A percentile compares a stretch with the other conserved stretches of the same genome.
These are phyloP conservation scores for Epichloe sp. DNA, from an alignment of 2,329 filamentous ascomycete species.

Conservation along the genomic window DNA sequence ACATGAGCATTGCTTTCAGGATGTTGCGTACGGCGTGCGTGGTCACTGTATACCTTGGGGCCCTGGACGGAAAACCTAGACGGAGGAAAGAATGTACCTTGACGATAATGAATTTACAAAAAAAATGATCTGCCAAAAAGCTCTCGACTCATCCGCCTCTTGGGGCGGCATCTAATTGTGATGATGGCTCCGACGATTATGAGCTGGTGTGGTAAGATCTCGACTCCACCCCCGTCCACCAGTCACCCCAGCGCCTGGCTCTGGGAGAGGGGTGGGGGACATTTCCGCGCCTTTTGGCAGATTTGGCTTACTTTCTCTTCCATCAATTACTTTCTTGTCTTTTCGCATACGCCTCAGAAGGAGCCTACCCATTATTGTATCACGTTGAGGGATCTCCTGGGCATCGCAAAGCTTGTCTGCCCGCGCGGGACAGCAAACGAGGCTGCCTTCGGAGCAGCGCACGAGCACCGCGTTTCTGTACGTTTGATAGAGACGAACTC, in stretches of 20 bases:
- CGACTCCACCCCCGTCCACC: background rate
- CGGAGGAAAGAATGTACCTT: background rate
- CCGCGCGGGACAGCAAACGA: background rate
- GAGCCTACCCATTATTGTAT: no score
- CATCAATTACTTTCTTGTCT: no score
- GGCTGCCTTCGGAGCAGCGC: background rate
- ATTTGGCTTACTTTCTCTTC: background rate
- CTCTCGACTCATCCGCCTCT: no score
- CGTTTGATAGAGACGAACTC: background rate
- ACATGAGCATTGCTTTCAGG: background rate
- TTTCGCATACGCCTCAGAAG: no score
- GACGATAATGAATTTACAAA: slow-evolving; percentile 4
- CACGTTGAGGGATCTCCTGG: no score
- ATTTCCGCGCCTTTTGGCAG: background rate
- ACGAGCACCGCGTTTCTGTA: no score
- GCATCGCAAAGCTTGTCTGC: no score
- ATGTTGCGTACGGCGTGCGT: background rate
- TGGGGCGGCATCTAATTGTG: no score
- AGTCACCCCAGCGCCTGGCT: no score
- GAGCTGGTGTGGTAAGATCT: background rate
- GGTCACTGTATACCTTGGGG: background rate
- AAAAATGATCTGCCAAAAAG: background rate
- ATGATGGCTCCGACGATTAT: no score
- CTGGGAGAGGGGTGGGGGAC: no score
- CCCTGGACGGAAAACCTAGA: background rate